A percentile compares a stretch with the other conserved stretches of the same genome.
These are phyloP conservation scores for Leptographium flavum DNA, from an alignment of 2,329 filamentous ascomycete genomes.

Conservation along the genomic window DNA sequence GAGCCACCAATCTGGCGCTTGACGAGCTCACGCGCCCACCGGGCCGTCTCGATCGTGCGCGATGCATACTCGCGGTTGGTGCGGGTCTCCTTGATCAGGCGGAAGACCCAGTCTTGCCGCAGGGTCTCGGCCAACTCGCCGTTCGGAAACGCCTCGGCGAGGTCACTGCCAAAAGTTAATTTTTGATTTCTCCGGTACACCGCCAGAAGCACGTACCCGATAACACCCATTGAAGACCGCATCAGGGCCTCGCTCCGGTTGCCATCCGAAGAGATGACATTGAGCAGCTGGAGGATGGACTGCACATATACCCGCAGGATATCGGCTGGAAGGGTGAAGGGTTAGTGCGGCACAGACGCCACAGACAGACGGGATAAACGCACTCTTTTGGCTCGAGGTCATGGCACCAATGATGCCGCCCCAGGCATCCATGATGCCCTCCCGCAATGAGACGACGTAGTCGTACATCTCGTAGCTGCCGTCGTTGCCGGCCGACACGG, in stretches of 20 bases:
- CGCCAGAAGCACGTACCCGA: slow-evolving; percentile 52
- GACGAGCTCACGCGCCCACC: slow-evolving; percentile 95
- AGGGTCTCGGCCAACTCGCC: slow-evolving; percentile 76
- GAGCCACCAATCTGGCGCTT: slow-evolving; percentile 65
- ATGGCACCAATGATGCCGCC: slow-evolving; percentile 91
- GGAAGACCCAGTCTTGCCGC: slow-evolving; percentile 79
- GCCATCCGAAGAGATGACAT: slow-evolving; percentile 62
- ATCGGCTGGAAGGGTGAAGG: slow-evolving; percentile 37
- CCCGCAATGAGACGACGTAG: slow-evolving; percentile 85
- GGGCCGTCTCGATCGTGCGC: slow-evolving; percentile 84
- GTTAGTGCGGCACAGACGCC: slow-evolving; percentile 14
- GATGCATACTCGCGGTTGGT: slow-evolving; percentile 72
- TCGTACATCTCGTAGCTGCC: slow-evolving; percentile 91
- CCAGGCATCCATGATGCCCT: slow-evolving; percentile 99
- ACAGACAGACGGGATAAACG: slow-evolving; percentile 17
- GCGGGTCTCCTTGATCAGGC: slow-evolving; percentile 84
- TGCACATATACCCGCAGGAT: slow-evolving; percentile 65
- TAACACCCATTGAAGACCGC: slow-evolving; percentile 90
- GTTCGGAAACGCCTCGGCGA: slow-evolving; percentile 84
- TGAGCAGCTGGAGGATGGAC: slow-evolving; percentile 76
- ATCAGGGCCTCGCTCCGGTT: slow-evolving; percentile 87
- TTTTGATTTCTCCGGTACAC: background rate
- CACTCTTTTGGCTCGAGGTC: slow-evolving; percentile 68
- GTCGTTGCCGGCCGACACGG: slow-evolving; percentile 64
- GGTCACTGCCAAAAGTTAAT: too few relatives aligned